A percentile compares a stretch with the other conserved stretches of the same genome.
These are phyloP conservation scores for Coemansia sp. DNA, from an alignment of 192 early-diverging fungal species.

Conservation along the genomic window DNA sequence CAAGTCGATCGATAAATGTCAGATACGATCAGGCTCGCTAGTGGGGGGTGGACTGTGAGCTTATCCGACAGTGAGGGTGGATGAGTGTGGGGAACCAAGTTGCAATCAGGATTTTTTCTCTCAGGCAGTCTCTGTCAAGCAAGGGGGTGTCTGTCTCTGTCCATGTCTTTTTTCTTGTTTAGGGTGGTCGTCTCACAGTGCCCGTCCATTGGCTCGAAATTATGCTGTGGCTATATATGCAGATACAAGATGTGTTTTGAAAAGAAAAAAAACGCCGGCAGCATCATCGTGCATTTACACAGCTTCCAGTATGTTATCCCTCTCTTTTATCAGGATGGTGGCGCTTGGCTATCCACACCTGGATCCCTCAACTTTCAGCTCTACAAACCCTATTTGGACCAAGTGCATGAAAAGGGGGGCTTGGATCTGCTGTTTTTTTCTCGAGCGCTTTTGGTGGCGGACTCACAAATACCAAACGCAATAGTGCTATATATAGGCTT, in stretches of 20 bases:
- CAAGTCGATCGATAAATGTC: slow-evolving; percentile 2
- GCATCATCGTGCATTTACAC: background rate
- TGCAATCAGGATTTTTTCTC: background rate
- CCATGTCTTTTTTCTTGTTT: background rate
- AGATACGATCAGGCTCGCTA: slow-evolving; percentile 5
- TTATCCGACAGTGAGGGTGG: background rate
- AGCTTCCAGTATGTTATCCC: background rate
- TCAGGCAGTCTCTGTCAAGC: background rate
- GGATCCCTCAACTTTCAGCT: background rate
- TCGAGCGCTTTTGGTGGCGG: background rate
- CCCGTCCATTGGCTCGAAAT: background rate
- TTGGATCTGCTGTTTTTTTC: background rate
- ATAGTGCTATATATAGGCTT: background rate
- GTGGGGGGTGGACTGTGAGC: slow-evolving; percentile 3
- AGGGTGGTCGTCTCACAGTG: background rate
- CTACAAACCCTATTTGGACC: background rate
- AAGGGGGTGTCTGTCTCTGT: no score
- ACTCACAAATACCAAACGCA: background rate
- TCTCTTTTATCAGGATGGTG: background rate
- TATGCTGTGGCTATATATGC: background rate
- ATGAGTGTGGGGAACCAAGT: background rate
- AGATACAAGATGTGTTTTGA: background rate
- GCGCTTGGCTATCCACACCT: background rate
- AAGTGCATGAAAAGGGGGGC: background rate
- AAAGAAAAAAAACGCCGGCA: background rate